phyloP scores from a whole-genome alignment of 805 yeast genomes.

The Yamadazyma takamatsuzukensis region DNA sequence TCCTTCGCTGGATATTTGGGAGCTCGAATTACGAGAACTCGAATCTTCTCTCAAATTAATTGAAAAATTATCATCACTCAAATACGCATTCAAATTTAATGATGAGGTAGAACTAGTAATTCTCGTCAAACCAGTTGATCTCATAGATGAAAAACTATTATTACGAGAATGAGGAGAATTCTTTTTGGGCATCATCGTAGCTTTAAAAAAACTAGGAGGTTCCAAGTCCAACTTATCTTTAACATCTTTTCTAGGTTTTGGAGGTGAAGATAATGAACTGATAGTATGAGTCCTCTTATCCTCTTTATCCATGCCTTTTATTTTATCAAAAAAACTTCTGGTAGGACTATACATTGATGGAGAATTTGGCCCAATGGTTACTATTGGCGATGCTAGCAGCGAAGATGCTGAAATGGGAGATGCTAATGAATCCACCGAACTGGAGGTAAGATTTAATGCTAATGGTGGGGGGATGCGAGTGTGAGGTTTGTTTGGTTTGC shows the following conservation, averaged over 20 bases:
- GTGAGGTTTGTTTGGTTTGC: too few relatives aligned
- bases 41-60: conserved; percentile 3
- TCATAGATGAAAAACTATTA: conserved; percentile 22
- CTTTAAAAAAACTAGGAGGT: conserved; percentile 36
- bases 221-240: conserved; percentile 24
- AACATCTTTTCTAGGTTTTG: conserved; percentile 6
- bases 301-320: conserved; percentile 15
- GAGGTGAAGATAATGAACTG: conserved; percentile 23
- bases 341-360: conserved; percentile 41
- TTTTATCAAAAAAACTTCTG: conserved; percentile 28
- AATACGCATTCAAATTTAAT: conserved; percentile 39
- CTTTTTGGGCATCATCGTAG: background rate
- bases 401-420: conserved; percentile 7
- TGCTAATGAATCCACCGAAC: conserved; percentile 5
- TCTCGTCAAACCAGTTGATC: conserved; percentile 23
- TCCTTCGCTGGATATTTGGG: too few relatives aligned
- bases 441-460: conserved; percentile 4
- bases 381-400: conserved; percentile 23
- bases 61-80: conserved; percentile 28
- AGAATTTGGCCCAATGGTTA: conserved; percentile 38
- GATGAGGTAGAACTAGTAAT: conserved; percentile 40
- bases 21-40: too few relatives aligned
- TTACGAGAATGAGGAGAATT: conserved; percentile 18
- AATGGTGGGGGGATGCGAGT: conserved; percentile 4
- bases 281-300: conserved; percentile 24